phyloP scores from a whole-genome alignment of 345 rosid species.

The Populus deltoides region DNA sequence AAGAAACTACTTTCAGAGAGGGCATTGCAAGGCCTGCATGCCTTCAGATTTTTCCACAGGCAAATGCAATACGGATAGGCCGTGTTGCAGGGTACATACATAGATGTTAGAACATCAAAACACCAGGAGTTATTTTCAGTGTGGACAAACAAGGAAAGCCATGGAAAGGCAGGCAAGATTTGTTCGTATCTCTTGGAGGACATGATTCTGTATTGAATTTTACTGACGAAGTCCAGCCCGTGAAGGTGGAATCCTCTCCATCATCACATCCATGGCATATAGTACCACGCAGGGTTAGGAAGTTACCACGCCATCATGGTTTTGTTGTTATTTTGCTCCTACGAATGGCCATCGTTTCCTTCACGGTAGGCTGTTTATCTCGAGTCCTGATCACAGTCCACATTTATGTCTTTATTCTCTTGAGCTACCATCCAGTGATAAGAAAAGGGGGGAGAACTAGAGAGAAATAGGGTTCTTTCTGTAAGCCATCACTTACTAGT shows the following conservation, averaged over 20 bases:
- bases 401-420: background rate
- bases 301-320: background rate
- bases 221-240: slow-evolving; percentile 6
- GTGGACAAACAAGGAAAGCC: slow-evolving; percentile 5
- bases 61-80: background rate
- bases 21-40: background rate
- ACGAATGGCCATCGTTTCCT: background rate
- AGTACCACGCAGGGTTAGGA: background rate
- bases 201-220: background rate
- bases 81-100: background rate
- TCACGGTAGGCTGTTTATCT: background rate
- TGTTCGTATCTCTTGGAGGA: background rate
- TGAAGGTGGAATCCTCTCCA: slow-evolving; percentile 20
- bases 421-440: slow-evolving; percentile 2
- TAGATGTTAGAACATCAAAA: background rate
- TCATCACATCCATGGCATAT: background rate
- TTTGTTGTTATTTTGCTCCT: background rate
- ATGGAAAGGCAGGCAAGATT: slow-evolving; percentile 1
- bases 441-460: background rate
- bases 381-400: background rate
- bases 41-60: background rate
- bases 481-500: slow-evolving; percentile 10
- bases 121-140: background rate
- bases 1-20: background rate
- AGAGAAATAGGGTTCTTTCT: background rate